Percentiles rank a stretch among this genome's conserved stretches.
Evolutionary conservation across 75 land plant species (phyloP).

Genomic region (Selaginella moellendorffii): DNA sequence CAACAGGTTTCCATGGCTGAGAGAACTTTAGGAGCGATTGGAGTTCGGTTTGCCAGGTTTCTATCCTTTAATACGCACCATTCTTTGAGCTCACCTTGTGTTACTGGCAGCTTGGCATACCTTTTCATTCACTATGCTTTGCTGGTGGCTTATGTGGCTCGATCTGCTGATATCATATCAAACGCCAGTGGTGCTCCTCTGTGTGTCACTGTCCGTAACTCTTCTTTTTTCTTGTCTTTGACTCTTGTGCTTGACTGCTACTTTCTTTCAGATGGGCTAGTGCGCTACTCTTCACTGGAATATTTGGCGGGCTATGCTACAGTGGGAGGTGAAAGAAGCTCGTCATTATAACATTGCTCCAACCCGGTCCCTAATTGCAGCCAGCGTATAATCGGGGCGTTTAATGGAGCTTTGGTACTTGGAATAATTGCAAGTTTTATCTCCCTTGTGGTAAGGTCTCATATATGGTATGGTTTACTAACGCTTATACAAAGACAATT

Average conservation of each 20-base stretch:
- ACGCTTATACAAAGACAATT: not conserved
- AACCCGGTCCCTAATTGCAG: slow-evolving; percentile 21
- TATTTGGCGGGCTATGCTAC: slow-evolving; percentile 85
- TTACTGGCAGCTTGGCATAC: slow-evolving; percentile 74
- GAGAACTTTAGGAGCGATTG: not conserved
- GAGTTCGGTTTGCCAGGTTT: not conserved
- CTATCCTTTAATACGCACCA: not conserved
- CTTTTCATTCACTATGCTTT: slow-evolving; percentile 92
- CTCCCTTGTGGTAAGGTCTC: slow-evolving; percentile 55
- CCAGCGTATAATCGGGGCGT: slow-evolving; percentile 62
- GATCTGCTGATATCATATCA: slow-evolving; percentile 83
- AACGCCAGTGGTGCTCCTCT: slow-evolving; percentile 49
- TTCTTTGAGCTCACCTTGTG: not conserved
- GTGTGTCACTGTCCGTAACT: slow-evolving; percentile 24
- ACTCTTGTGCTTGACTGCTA: not conserved
- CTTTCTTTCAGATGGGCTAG: slow-evolving; percentile 69
- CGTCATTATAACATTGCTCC: not conserved
- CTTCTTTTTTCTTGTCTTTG: not conserved
- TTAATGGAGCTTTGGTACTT: slow-evolving; percentile 67
- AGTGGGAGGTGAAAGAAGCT: slow-evolving; percentile 45
- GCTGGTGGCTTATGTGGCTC: slow-evolving; percentile 94
- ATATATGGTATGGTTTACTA: not conserved
- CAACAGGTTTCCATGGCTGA: slow-evolving; percentile 48
- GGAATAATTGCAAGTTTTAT: slow-evolving; percentile 61
- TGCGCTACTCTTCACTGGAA: slow-evolving; percentile 61